These are phyloP conservation scores for Heteromeles arbutifolia DNA, from an alignment of 306 rosid species.

Conservation along the genomic window DNA sequence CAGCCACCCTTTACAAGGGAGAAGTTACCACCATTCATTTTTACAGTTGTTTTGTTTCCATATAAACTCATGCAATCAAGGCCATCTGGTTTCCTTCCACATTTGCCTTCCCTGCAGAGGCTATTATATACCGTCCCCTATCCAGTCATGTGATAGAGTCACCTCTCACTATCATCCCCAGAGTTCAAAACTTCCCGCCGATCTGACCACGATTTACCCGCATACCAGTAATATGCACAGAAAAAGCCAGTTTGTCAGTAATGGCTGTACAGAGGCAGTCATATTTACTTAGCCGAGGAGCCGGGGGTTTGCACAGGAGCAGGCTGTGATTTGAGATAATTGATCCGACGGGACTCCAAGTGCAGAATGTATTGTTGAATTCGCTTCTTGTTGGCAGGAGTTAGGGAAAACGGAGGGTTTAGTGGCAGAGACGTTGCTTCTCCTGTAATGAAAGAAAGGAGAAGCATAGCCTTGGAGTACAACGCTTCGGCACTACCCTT, in stretches of 20 bases:
- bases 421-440: constrained; percentile 73
- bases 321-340: constrained; percentile 33
- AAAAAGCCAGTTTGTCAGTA: constrained; percentile 6
- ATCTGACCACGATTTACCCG: neutral
- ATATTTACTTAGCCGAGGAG: constrained; percentile 31
- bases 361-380: constrained; percentile 51
- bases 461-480: constrained; percentile 74
- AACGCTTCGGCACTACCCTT: constrained; percentile 45
- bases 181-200: constrained; percentile 7
- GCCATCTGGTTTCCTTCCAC: constrained; percentile 12
- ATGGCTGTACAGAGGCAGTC: constrained; percentile 29
- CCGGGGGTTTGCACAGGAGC: constrained; percentile 22
- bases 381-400: constrained; percentile 47
- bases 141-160: constrained; percentile 2
- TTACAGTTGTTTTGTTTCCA: constrained; percentile 22
- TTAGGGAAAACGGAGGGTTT: constrained; percentile 62
- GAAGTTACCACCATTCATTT: constrained; percentile 5
- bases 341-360: constrained; percentile 44
- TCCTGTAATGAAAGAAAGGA: constrained; percentile 65
- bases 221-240: constrained; percentile 14
- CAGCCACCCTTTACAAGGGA: neutral
- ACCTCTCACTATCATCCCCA: constrained; percentile 5
- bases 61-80: constrained; percentile 23
- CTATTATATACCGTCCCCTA: constrained; percentile 6
- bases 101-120: constrained; percentile 9